These are phyloP conservation scores for Shiraia sp. DNA, from an alignment of 2,329 filamentous ascomycete species.

Conservation along the genomic window DNA sequence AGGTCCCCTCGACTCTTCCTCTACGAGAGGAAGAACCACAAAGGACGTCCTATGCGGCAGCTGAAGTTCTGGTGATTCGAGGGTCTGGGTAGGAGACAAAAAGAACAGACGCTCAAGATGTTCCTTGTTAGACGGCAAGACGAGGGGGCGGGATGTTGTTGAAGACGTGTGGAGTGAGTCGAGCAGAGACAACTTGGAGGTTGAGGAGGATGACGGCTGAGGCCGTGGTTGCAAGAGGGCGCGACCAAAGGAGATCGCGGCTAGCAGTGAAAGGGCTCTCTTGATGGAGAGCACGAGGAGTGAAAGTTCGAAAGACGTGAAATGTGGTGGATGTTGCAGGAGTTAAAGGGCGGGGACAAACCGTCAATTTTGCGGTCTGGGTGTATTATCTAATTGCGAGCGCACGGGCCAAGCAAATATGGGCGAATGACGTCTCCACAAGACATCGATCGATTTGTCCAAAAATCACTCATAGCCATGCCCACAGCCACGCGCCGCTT, in stretches of 20 bases:
- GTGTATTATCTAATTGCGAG: too few relatives aligned
- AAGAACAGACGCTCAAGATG: conserved; percentile 50
- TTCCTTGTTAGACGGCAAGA: conserved; percentile 39
- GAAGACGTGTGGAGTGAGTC: conserved; percentile 52
- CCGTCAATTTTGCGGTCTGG: conserved; percentile 1
- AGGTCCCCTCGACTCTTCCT: conserved; percentile 99
- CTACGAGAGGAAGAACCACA: conserved; percentile 98
- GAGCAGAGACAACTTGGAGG: conserved; percentile 53
- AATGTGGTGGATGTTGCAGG: background rate
- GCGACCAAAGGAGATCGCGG: conserved; percentile 45
- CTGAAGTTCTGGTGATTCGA: conserved; percentile 70
- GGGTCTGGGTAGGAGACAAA: conserved; percentile 49
- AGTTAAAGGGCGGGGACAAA: conserved; percentile 6
- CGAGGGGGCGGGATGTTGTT: conserved; percentile 54
- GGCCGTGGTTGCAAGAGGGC: conserved; percentile 49
- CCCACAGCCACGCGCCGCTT: too few relatives aligned
- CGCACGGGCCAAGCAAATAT: too few relatives aligned
- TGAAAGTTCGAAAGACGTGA: too few relatives aligned
- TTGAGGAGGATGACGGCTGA: conserved; percentile 47
- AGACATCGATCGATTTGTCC: too few relatives aligned
- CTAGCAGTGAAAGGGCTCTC: conserved; percentile 12
- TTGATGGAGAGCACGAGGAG: conserved; percentile 7
- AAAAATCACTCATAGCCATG: too few relatives aligned
- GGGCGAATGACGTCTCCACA: too few relatives aligned
- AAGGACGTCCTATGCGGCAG: conserved; percentile 99